phyloP scores from a whole-genome alignment of 805 yeast genomes.

The Zygosaccharomyces lentus region DNA sequence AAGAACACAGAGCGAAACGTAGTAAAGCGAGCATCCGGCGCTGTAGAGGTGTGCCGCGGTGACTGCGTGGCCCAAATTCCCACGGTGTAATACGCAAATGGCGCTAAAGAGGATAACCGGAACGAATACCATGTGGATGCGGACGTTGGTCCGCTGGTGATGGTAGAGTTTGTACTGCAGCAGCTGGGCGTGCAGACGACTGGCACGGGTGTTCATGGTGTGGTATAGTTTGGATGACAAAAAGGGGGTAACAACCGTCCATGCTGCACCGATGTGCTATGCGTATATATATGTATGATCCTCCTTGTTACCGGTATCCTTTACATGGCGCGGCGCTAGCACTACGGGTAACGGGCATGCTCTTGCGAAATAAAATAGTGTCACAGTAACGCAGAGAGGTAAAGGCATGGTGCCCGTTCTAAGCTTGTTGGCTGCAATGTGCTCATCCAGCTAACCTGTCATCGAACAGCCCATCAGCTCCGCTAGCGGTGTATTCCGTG shows the following conservation, averaged over 20 bases:
- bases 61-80: conserved; percentile 18
- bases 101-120: conserved; percentile 67
- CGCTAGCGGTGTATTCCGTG: too few relatives aligned
- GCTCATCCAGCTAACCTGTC: too few relatives aligned
- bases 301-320: too few relatives aligned
- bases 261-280: not conserved
- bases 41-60: conserved; percentile 49
- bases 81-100: conserved; percentile 17
- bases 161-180: conserved; percentile 58
- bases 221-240: not conserved
- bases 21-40: conserved; percentile 51
- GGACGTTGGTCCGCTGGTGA: conserved; percentile 54
- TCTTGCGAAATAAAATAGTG: too few relatives aligned
- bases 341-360: not conserved
- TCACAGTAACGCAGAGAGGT: too few relatives aligned
- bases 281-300: not conserved
- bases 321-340: not conserved
- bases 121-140: conserved; percentile 73
- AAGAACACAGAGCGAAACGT: conserved; percentile 50
- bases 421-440: too few relatives aligned
- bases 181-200: conserved; percentile 38
- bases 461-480: too few relatives aligned
- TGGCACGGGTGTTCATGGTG: not conserved
- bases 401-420: too few relatives aligned
- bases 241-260: not conserved